Base-by-base conservation (phyloP, 148 eudicot genomes). In the Cornus florida region DNA sequence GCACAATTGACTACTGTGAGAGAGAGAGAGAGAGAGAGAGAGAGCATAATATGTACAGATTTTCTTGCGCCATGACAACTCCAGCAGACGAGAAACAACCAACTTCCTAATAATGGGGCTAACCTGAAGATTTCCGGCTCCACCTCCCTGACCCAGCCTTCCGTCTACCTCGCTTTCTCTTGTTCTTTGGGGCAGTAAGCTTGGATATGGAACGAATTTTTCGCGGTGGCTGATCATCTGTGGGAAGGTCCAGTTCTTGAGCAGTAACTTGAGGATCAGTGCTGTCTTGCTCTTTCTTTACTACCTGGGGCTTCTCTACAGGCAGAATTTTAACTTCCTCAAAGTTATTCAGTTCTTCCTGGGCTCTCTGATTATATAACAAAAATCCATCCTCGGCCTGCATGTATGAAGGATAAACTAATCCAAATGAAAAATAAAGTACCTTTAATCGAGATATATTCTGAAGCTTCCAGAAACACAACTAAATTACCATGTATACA, bases 131-230 rank as follows among this genome's bases (percentile, higher is more conserved):
- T 81, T 81, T 83, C 64, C 87, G 75, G 71, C 53, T 83, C 92
- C 90, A 87, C 82, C 78, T 84, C 43, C 88, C 73, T 22, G 82
- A 60, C 60, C 86, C 84, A 77, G 86, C 89, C 82, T 84, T 90
- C 70, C 92, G 89, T 70, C 87, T 85, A n/a, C 86, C 91, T 64
- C 91, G 87, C 79, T 84, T 89, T 74, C 82, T 87, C 86, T 78
- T 92, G 75, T 71, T 86, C 72, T 78, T 82, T 7, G 91, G 81
- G 65, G 72, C 78, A 48, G 77, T 80, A 46, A 82, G 48, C 83
- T 87, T 82, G 41, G 89, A 70, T 31, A 84, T 75, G 59, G 91
- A 86, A 12, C 88, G 84, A 23, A 79, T 67, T 85, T 88, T 92
- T 22, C 79, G 83, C 17, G 84, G 33, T 48, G 88, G 72, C 32